Evolutionary conservation across 371 early-diverging fungal genomes (phyloP), one percentile per base, ranked within the genome.

Genomic region (Mortierella polycephala): DNA sequence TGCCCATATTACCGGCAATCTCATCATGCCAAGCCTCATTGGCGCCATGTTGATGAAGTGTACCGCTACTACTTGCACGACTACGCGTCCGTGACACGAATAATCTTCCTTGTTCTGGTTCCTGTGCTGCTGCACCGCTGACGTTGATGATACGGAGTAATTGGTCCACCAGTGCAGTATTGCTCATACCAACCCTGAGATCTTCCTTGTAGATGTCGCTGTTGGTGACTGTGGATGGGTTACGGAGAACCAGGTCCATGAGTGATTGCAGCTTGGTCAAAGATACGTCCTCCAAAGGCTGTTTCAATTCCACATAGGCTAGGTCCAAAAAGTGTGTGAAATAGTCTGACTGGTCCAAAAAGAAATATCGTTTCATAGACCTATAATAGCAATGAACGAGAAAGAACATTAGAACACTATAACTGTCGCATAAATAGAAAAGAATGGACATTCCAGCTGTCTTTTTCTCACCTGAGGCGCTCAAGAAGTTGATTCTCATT

Each of bases 261-360:
- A 96, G 82, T 0, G 94, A 92, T 72, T 93, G 94, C 9, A 98
- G 83, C 21, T 93, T 88, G 5, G 89, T 86, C 10, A 92, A 67
- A 0, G 92, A 85, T 21, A 96, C 91, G 13, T 93, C 89, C 13
- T 82, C 71, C 5, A 86, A 81, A 7, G 94, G 92, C 53, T 90
- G 89, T 30, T 83, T 83, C 41, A 97, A 75, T 74, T 94, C 94
- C 6, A 82, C 83, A 51, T 86, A 85, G 7, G 96, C 95, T 37
- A 96, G 81, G 75, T 98, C 98, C 47, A 98, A 79, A 74, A 98
- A 98, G 59, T 96, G 96, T 0, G 93, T 94, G 52, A 98, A 76
- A 70, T 93, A 98, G 73, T 98, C 99, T 5, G 96, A 92, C 74
- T 94, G 95, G 70, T 96, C 96, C 60, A 97, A 85, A 57, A 98